Evolutionary conservation across 257 asterid species (phyloP).

Genomic region (Solanum ossicruentum): DNA sequence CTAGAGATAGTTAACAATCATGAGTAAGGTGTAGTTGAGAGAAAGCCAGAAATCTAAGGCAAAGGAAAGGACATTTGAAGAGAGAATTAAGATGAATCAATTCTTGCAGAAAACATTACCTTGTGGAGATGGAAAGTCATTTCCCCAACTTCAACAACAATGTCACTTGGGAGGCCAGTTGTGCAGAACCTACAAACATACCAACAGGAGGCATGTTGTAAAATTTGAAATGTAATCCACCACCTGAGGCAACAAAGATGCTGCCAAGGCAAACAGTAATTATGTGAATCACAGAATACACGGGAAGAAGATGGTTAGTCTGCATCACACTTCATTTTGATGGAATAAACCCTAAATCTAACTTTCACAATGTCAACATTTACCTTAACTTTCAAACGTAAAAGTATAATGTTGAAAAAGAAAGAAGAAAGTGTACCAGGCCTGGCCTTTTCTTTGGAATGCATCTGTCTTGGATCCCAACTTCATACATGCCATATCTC

Average conservation of each 20-base stretch:
- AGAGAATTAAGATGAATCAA: background rate
- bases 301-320: background rate
- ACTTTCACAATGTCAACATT: background rate
- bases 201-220: background rate
- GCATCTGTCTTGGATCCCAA: slow-evolving; percentile 94
- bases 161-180: slow-evolving; percentile 92
- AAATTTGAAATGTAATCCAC: background rate
- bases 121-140: slow-evolving; percentile 99
- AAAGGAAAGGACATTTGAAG: background rate
- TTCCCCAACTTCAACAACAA: slow-evolving; percentile 84
- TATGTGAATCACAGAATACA: background rate
- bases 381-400: background rate
- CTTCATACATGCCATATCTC: slow-evolving; percentile 88
- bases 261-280: background rate
- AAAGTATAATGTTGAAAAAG: background rate
- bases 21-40: background rate
- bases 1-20: background rate
- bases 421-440: slow-evolving; percentile 39
- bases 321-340: background rate
- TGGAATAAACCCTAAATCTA: background rate
- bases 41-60: background rate
- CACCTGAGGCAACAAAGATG: background rate
- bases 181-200: slow-evolving; percentile 66
- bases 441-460: slow-evolving; percentile 81
- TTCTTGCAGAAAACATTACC: slow-evolving; percentile 23